Conservation (phyloP, 2,329 filamentous ascomycete genomes). For the Diatrype stigma region DNA sequence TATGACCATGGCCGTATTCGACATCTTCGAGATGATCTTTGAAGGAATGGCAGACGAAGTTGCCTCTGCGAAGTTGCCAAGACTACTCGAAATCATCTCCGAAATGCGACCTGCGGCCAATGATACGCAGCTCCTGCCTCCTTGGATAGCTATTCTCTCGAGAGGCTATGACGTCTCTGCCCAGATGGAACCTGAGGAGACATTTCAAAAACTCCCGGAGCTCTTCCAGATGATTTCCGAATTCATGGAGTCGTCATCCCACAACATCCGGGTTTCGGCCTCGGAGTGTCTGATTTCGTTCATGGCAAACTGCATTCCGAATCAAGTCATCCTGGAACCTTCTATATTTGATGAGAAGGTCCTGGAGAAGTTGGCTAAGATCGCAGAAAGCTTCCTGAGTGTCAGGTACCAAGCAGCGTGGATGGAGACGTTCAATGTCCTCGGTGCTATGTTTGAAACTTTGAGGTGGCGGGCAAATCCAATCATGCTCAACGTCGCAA, state of each 20-base stretch:
- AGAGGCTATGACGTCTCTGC: conserved; percentile 91
- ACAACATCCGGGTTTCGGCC: conserved; percentile 91
- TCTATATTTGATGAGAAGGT: conserved; percentile 91
- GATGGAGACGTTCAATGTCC: conserved; percentile 88
- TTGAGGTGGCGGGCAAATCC: conserved; percentile 82
- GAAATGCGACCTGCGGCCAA: conserved; percentile 88
- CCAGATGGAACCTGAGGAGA: conserved; percentile 83
- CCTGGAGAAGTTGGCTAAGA: conserved; percentile 73
- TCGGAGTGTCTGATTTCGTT: conserved; percentile 95
- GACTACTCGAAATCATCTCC: conserved; percentile 84
- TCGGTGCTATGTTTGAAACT: conserved; percentile 81
- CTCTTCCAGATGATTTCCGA: conserved; percentile 75
- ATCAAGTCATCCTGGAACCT: conserved; percentile 77
- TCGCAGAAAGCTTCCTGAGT: conserved; percentile 70
- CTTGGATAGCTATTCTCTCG: conserved; percentile 94
- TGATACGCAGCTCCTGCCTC: conserved; percentile 89
- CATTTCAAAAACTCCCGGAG: conserved; percentile 83
- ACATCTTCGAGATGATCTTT: conserved; percentile 97
- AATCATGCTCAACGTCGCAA: conserved; percentile 70
- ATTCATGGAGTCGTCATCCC: conserved; percentile 81
- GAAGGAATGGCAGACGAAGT: conserved; percentile 82
- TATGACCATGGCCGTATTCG: conserved; percentile 92
- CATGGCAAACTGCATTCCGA: conserved; percentile 82
- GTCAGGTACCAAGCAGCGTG: conserved; percentile 93
- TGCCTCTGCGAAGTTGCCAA: conserved; percentile 82